Conservation (phyloP, 2,329 filamentous ascomycete species). For the Cladophialophora chaetospira region DNA sequence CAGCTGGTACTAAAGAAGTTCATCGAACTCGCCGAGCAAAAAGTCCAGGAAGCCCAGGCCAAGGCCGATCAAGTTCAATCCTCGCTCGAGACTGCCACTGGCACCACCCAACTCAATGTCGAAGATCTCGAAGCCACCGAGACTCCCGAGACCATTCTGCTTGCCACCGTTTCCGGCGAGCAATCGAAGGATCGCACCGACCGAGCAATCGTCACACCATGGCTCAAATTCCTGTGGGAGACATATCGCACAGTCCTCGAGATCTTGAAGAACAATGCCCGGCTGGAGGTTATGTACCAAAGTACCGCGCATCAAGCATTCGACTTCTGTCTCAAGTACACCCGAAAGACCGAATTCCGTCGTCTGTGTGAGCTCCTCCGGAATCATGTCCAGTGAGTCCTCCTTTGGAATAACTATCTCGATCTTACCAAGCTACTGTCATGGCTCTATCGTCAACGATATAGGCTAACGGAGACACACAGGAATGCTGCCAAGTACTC, state of each 20-base stretch:
- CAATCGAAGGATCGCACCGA: constrained; percentile 97
- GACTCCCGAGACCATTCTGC: constrained; percentile 95
- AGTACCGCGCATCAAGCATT: constrained; percentile 97
- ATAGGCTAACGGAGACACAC: too few species aligned
- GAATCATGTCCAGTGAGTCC: constrained; percentile 98
- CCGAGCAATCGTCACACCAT: constrained; percentile 95
- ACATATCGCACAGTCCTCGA: constrained; percentile 98
- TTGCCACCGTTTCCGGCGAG: constrained; percentile 96
- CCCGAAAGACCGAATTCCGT: constrained; percentile 98
- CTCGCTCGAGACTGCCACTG: constrained; percentile 71
- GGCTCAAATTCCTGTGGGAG: constrained; percentile 99
- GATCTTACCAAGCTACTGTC: too few species aligned
- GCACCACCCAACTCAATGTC: constrained; percentile 61
- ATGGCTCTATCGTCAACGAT: too few species aligned
- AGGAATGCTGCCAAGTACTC: constrained; percentile 98
- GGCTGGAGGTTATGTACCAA: constrained; percentile 97
- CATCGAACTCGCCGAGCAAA: constrained; percentile 93
- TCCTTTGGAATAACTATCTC: too few species aligned
- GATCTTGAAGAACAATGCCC: constrained; percentile 98
- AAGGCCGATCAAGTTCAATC: constrained; percentile 96
- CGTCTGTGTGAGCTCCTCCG: constrained; percentile 96
- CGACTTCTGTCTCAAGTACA: constrained; percentile 97
- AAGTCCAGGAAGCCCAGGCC: constrained; percentile 91
- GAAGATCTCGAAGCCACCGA: constrained; percentile 97
- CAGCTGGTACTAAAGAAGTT: constrained; percentile 94